Base-by-base conservation (phyloP, 2,329 filamentous ascomycete genomes). In the Akanthomyces lecanii region DNA sequence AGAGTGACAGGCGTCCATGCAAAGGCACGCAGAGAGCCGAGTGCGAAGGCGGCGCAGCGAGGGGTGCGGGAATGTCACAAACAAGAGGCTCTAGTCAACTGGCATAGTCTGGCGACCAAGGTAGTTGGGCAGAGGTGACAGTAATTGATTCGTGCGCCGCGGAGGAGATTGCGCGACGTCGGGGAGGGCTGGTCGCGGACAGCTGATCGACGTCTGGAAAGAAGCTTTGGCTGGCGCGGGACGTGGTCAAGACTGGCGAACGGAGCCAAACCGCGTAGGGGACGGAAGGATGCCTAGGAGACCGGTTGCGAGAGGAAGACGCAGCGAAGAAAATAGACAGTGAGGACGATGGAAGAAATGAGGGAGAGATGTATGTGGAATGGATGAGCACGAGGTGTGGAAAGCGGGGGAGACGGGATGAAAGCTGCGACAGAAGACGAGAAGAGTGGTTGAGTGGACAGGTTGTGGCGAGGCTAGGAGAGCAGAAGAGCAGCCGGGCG, bases 351-450 rank as follows among this genome's bases (percentile, higher is more conserved):
- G 64, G 64, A 64, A 56, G 30, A 38, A 56, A 65, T 10, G 30
- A 18, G 42, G 45, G 45, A 11, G 51, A 59, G 56, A 44, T 55
- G 44, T 30, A 50, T 40, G 56, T 55, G 62, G 45, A 57, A 57
- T 50, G 57, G 57, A 36, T 28, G 62, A 60, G 52, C 44, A 61
- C 56, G 62, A 64, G 58, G 51, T 45, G 42, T 66, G 63, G 50
- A 59, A 66, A 63, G 63, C 50, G 67, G 65, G 64, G 66, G 64
- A 63, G 64, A 64, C 52, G 51, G 65, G 66, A 64, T 63, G 66
- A 64, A 67, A 68, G 61, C 67, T 68, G 66, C 51, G 66, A 64
- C 66, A 62, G 65, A 66, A 65, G 38, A 44, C 36, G 50, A 52
- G 58, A 23, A 25, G 23, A 50, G 42, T 25, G 28, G 36, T 5